Base-by-base conservation (phyloP, 768 basidiomycete species). In the Kondoa malvinella region DNA sequence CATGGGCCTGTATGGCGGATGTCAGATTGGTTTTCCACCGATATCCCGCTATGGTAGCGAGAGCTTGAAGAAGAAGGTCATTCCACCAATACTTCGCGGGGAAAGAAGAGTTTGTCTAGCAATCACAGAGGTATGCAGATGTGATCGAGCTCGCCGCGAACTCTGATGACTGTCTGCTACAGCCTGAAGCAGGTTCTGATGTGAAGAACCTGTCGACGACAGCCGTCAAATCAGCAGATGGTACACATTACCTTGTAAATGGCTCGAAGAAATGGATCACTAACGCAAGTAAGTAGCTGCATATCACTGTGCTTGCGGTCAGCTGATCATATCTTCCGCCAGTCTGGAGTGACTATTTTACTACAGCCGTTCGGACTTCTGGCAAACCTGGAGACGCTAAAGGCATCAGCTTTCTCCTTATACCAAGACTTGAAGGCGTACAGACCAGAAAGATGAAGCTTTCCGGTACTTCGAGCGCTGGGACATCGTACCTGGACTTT, bases 201-300 rank as follows among this genome's bases (percentile, higher is more conserved):
- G 74, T 75, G 59, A 72, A 71, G 69, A 69, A 72, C 66, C 50
- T 74, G 3, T 65, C 67, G 32, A 70, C 70, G 40, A 71, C 72
- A 58, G 74, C 74, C 2, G 67, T 57, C 15, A 56, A 74, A 50
- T 64, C 61, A 0, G 59, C 32, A 1, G 74, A 75, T 60, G 71
- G 71, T 14, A 75, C 71, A 66, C 65, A 71, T 57, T 74, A 60
- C 62, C 68, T 73, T 50, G 72, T 71, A 31, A 68, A 62, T 60
- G 56, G 65, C 33, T 58, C 67, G 29, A 66, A 65, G 65, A 74
- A 74, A 32, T 74, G 74, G 74, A 73, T 73, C 40, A 73, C 72
- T 16, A 69, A 70, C 30, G 65, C 58, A 56, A 56, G 40, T 50
- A 88, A 89, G 75, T 88, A 91, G 78, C 84, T 80, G 76, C 87